Percentiles rank a stretch among this genome's conserved stretches.
phyloP scores from a whole-genome alignment of 2,329 filamentous ascomycete genomes.

The Ascochyta clinopodiicola region DNA sequence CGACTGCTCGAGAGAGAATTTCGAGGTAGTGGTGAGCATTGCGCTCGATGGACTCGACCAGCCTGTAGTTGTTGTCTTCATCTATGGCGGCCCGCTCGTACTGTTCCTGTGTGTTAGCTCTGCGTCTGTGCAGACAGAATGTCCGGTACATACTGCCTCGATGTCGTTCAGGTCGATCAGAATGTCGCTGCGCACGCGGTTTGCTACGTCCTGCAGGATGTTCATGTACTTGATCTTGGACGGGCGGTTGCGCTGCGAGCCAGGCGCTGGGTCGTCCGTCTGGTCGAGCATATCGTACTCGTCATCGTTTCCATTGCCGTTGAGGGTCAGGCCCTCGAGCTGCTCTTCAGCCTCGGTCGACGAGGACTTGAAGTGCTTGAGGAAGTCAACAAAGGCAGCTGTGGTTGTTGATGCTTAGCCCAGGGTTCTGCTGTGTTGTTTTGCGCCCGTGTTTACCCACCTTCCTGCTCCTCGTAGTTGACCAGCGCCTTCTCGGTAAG shows the following conservation, averaged over 20 bases:
- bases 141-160: constrained; percentile 63
- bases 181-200: constrained; percentile 78
- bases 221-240: constrained; percentile 88
- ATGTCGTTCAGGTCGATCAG: constrained; percentile 90
- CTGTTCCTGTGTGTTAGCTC: constrained; percentile 52
- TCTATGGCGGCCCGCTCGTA: constrained; percentile 74
- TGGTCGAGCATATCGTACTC: constrained; percentile 95
- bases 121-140: not conserved
- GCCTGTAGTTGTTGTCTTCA: constrained; percentile 66
- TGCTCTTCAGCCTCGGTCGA: constrained; percentile 76
- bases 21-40: constrained; percentile 98
- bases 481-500: constrained; percentile 79
- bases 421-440: constrained; percentile 17
- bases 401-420: constrained; percentile 49
- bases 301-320: constrained; percentile 85
- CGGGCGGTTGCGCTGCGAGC: constrained; percentile 47
- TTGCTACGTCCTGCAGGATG: constrained; percentile 83
- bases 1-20: constrained; percentile 84
- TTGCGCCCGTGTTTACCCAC: constrained; percentile 57
- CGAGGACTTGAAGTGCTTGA: constrained; percentile 85
- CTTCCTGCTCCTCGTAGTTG: constrained; percentile 86
- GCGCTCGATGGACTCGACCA: constrained; percentile 83
- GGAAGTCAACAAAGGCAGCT: constrained; percentile 87
- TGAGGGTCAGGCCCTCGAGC: constrained; percentile 82
- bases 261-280: constrained; percentile 65